Evolutionary conservation across 192 early-diverging fungal genomes (phyloP), one percentile per base, ranked within the genome.

Genomic region (Rhizoclosmatium globosum): DNA sequence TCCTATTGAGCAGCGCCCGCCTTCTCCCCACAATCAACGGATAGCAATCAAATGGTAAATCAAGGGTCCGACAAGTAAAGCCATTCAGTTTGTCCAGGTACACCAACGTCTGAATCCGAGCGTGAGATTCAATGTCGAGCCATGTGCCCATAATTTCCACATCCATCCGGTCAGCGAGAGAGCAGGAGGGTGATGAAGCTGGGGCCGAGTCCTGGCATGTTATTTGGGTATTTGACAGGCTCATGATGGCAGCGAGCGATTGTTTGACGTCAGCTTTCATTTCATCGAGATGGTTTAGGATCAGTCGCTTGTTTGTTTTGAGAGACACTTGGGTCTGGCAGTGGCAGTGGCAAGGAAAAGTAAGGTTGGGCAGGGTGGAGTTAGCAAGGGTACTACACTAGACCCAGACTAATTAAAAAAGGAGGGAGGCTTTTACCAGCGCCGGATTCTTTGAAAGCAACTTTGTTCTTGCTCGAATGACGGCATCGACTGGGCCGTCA

Each of bases 1-100:
- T 86, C 3, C 86, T 79, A 60, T 91, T 86, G 17, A 95, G 72
- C 15, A 81, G 80, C 21, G 82, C 84, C 3, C 90, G 82, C 64
- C 92, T 93, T 47, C 88, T 85, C 46, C 93, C 94, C 39, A 90
- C 88, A n/a, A 95, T 84, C 62, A 95, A 83, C 56, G 92, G 87
- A 64, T 94, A 94, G 38, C 87, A 86, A 59, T 87, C 87, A 61
- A 84, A 79, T 13, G 77, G 80, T 53, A 89, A 11, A 21, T 84
- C 64, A 43, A 92, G 44, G 4, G 60, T 80, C 21, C 85, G 82
- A 39, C 71, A 68, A 47, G 76, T 57, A 21, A 92, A 77, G 19
- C 88, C 85, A 44, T 79, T 84, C 74, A 85, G 44, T 67, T 86
- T 77, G 73, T 85, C 84, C 2, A 85, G 64, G 43, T 77, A 77